These are phyloP conservation scores for Mortierella sp. DNA, from an alignment of 371 early-diverging fungal genomes.

Conservation along the genomic window DNA sequence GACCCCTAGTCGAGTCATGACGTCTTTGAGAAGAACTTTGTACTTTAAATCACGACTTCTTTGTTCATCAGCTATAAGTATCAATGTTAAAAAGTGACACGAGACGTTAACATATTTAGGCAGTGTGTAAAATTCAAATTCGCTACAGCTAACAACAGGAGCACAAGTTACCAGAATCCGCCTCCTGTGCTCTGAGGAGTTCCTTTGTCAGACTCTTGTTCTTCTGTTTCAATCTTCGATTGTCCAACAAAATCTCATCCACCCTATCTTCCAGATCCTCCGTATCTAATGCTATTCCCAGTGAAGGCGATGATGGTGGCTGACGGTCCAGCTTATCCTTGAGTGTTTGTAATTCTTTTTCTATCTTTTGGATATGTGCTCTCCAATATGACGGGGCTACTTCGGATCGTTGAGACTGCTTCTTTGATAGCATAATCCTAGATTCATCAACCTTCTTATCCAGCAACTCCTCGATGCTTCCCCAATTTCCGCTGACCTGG, in stretches of 20 bases:
- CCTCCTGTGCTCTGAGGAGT: slow-evolving; percentile 8
- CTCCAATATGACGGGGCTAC: slow-evolving; percentile 7
- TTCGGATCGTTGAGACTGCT: not conserved
- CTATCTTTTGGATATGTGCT: slow-evolving; percentile 33
- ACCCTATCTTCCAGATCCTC: slow-evolving; percentile 19
- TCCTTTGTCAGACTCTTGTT: slow-evolving; percentile 28
- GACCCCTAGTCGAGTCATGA: slow-evolving; percentile 27
- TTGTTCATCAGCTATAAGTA: slow-evolving; percentile 4
- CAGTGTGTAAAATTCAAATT: not conserved
- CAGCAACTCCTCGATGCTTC: slow-evolving; percentile 10
- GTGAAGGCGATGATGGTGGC: not conserved
- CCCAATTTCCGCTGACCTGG: slow-evolving; percentile 39
- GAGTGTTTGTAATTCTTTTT: slow-evolving; percentile 30
- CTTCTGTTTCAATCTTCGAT: slow-evolving; percentile 21
- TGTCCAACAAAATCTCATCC: slow-evolving; percentile 27
- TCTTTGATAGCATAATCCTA: not conserved
- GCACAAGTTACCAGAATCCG: slow-evolving; percentile 10
- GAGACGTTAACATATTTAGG: not conserved
- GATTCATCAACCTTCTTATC: not conserved
- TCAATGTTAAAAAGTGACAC: not conserved
- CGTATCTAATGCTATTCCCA: not conserved
- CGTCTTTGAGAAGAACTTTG: slow-evolving; percentile 16
- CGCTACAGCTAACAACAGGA: not conserved
- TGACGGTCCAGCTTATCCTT: slow-evolving; percentile 14
- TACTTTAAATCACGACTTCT: not conserved